Base-by-base conservation (phyloP, 352 stramenopile species). In the Phytophthora hybrid region DNA sequence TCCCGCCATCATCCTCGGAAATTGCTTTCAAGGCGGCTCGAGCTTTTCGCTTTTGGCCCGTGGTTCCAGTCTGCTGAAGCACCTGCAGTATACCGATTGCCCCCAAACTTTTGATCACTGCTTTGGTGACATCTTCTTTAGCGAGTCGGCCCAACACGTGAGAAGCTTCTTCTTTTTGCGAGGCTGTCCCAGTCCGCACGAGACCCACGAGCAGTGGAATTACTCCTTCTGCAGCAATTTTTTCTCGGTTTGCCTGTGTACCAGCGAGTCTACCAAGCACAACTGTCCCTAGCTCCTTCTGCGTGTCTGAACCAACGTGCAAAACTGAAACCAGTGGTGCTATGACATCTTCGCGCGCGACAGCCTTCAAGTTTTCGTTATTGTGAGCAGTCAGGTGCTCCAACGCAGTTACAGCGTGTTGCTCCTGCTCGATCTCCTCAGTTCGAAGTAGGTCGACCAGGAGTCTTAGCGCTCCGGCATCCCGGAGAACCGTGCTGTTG, bases 311-410 rank as follows among this genome's bases (percentile, higher is more conserved):
- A 19, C 49, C 49, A 13, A 6, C 19, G 1, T n/a, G 19, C 18
- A 55, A 19, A 23, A 55, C 7, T 29, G 19, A 8, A 29, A 55
- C 19, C 19, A 55, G 19, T 7, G 19, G 49, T 31, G 49, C 8
- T 16, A 55, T 13, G 19, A 18, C 19, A 29, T 21, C 49, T 55
- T 55, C 47, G 5, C 9, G 47, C 11, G 44, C 47, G 19, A 29
- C 10, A 10, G 47, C 47, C 19, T 32, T 55, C 47, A 55, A 29
- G 47, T 55, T 55, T 7, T 55, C 47, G 13, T 29, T 55, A n/a
- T 29, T 55, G 47, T 55, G 47, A 32, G 47, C 47, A 55, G 47
- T 55, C n/a, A 55, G n/a, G 19, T 55, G 47, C 47, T 31, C 19
- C 9, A 32, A 13, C 19, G 47, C 44, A 51, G 44, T 21, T n/a